A percentile compares a stretch with the other conserved stretches of the same genome.
These are phyloP conservation scores for Pythium phragmitis DNA, from an alignment of 352 stramenopile genomes.

Conservation along the genomic window DNA sequence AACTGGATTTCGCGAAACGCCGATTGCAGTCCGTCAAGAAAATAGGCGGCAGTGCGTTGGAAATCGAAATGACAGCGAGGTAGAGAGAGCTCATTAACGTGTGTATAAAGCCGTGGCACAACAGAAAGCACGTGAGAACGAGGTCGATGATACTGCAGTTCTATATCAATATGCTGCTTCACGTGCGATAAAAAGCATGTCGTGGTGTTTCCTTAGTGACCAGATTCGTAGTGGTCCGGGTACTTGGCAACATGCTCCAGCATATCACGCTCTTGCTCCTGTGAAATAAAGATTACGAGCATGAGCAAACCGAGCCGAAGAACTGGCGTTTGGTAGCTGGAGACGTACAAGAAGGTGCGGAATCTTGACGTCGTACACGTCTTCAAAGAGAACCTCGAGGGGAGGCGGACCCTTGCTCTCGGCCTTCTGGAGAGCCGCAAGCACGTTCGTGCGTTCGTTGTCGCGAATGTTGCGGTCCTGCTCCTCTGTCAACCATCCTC, in stretches of 20 bases:
- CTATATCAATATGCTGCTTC: conserved; percentile 10
- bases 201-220: conserved; percentile 32
- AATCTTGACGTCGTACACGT: conserved; percentile 96
- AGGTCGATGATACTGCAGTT: not conserved
- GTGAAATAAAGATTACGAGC: not conserved
- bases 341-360: conserved; percentile 80
- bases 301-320: not conserved
- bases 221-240: conserved; percentile 84
- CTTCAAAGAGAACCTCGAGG: conserved; percentile 94
- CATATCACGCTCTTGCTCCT: conserved; percentile 93
- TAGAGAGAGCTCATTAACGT: conserved; percentile 3
- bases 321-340: not conserved
- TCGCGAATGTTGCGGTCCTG: conserved; percentile 83
- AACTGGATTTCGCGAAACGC: conserved; percentile 66
- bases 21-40: conserved; percentile 28
- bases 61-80: conserved; percentile 25
- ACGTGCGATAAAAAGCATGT: not conserved
- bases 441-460: conserved; percentile 84
- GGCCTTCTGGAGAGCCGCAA: conserved; percentile 84
- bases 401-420: conserved; percentile 89
- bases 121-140: not conserved
- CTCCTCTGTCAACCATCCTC: conserved; percentile 88
- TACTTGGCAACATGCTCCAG: conserved; percentile 92
- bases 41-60: not conserved
- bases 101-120: not conserved